phyloP scores from a whole-genome alignment of 805 yeast species.

The Martiniozyma abietophila region DNA sequence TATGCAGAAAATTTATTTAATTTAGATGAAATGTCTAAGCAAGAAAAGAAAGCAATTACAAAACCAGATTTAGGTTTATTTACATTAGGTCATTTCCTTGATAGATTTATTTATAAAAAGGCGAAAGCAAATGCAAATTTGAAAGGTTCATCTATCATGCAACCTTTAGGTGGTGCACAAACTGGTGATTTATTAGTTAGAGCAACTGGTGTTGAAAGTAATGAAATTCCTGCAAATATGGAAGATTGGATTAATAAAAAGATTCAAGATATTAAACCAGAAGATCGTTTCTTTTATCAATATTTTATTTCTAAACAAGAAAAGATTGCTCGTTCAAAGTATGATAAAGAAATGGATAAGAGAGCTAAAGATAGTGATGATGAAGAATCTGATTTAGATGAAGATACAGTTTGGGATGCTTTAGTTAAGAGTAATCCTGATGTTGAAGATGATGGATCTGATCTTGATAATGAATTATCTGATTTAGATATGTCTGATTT shows the following conservation, averaged over 20 bases:
- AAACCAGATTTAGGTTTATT: conserved; percentile 90
- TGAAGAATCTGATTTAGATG: conserved; percentile 39
- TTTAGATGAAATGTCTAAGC: conserved; percentile 26
- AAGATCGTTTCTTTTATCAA: conserved; percentile 80
- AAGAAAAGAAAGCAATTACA: conserved; percentile 23
- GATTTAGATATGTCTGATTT: conserved; percentile 33
- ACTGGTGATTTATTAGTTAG: conserved; percentile 61
- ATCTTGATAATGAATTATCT: conserved; percentile 27
- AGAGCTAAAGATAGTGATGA: conserved; percentile 35
- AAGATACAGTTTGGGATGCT: conserved; percentile 52
- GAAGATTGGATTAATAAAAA: conserved; percentile 72
- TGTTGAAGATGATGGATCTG: conserved; percentile 38
- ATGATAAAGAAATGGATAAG: conserved; percentile 35
- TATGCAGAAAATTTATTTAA: conserved; percentile 63
- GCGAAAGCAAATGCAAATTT: conserved; percentile 66
- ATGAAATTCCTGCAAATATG: conserved; percentile 62
- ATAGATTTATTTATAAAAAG: conserved; percentile 89
- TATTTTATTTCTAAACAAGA: conserved; percentile 62
- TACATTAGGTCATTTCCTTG: conserved; percentile 84
- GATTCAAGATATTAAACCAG: conserved; percentile 64
- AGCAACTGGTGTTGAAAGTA: conserved; percentile 35
- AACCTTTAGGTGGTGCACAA: conserved; percentile 84
- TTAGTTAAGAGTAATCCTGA: conserved; percentile 50
- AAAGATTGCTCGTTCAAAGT: conserved; percentile 27
- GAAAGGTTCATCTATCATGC: conserved; percentile 95